These are phyloP conservation scores for Pseudonitzschia pungens DNA, from an alignment of 108 stramenopile genomes.

Conservation along the genomic window DNA sequence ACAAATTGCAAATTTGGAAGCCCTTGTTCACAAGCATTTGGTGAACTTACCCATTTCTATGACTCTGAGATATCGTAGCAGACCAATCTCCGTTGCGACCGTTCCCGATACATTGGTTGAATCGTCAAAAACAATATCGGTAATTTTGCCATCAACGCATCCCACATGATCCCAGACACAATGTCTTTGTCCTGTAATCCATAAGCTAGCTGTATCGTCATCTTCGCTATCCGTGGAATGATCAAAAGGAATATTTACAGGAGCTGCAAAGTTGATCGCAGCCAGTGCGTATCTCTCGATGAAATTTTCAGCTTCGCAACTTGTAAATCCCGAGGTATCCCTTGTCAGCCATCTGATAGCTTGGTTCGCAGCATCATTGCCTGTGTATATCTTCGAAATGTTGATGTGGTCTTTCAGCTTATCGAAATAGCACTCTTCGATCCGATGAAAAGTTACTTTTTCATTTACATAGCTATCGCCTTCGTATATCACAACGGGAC, in stretches of 20 bases:
- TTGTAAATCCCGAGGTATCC: background rate
- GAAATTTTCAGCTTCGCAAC: background rate
- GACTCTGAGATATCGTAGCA: background rate
- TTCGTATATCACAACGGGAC: background rate
- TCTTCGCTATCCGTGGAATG: background rate
- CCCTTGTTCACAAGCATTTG: no score
- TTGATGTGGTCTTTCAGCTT: background rate
- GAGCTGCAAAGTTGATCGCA: slow-evolving; percentile 3
- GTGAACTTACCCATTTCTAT: slow-evolving; percentile 1
- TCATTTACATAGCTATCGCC: background rate
- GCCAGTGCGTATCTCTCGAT: slow-evolving; percentile 3
- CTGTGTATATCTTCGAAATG: background rate
- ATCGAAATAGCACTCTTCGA: background rate
- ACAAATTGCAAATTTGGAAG: no score
- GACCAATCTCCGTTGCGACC: slow-evolving; percentile 5
- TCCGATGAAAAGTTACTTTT: background rate
- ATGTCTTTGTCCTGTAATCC: slow-evolving; percentile 1
- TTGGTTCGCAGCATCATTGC: background rate
- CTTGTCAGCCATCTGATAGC: background rate
- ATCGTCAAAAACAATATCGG: background rate
- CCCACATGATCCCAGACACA: background rate
- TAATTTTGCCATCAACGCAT: background rate
- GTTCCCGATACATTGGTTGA: background rate
- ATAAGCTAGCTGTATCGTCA: background rate
- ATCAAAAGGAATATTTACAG: background rate